Conservation (phyloP, 208 protist genomes). For the Wallacemonas sp. region DNA sequence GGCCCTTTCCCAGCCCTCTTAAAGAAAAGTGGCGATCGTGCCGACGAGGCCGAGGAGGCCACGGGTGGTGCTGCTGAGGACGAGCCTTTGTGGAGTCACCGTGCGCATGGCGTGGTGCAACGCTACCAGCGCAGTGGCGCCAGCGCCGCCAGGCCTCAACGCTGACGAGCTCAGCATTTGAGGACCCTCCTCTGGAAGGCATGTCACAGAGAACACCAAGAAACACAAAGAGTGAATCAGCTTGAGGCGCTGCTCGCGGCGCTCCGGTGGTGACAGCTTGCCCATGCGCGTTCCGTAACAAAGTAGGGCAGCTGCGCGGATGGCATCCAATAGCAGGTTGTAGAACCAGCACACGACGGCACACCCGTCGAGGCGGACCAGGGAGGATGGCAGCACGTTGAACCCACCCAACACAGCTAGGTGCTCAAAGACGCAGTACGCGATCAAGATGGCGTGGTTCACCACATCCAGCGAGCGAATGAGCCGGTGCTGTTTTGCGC, state of each 20-base stretch:
- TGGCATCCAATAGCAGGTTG: slow-evolving; percentile 55
- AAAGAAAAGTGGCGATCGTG: slow-evolving; percentile 2
- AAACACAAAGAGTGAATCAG: slow-evolving; percentile 78
- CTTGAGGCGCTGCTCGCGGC: slow-evolving; percentile 56
- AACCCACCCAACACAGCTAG: slow-evolving; percentile 63
- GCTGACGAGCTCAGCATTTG: slow-evolving; percentile 50
- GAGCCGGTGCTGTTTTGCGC: slow-evolving; percentile 49
- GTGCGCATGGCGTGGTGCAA: neutral
- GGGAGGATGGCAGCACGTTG: slow-evolving; percentile 40
- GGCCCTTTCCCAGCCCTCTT: neutral
- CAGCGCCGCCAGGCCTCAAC: neutral
- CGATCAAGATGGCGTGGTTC: slow-evolving; percentile 75
- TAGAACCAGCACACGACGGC: slow-evolving; percentile 90
- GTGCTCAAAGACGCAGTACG: slow-evolving; percentile 85
- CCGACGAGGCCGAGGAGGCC: neutral
- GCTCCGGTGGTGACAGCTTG: slow-evolving; percentile 59
- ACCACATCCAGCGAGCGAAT: slow-evolving; percentile 56
- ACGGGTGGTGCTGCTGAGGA: neutral
- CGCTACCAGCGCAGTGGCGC: neutral
- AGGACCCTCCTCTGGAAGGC: slow-evolving; percentile 69
- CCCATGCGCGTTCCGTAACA: slow-evolving; percentile 64
- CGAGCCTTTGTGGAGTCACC: neutral
- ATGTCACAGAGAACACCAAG: slow-evolving; percentile 78
- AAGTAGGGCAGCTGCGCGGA: slow-evolving; percentile 34
- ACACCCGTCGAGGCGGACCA: slow-evolving; percentile 63